These are phyloP conservation scores for Neoscytalidium dimidiatum DNA, from an alignment of 2,329 filamentous ascomycete species.

Conservation along the genomic window DNA sequence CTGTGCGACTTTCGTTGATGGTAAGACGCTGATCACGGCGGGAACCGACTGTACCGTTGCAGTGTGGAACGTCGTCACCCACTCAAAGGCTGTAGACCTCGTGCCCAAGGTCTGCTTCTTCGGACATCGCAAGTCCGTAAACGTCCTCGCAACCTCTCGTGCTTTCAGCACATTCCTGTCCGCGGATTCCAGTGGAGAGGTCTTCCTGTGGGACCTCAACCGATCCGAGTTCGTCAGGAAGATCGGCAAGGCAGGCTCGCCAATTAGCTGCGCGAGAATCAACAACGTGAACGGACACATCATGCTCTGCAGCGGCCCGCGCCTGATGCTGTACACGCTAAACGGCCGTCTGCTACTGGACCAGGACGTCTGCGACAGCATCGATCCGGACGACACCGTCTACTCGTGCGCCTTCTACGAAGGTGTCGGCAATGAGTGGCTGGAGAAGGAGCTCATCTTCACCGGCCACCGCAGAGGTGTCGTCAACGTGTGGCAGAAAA, in stretches of 20 bases:
- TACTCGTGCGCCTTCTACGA: constrained; percentile 90
- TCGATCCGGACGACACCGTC: constrained; percentile 68
- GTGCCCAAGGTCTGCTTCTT: constrained; percentile 79
- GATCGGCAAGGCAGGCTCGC: constrained; percentile 29
- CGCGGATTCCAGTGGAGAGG: constrained; percentile 76
- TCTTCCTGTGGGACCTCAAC: constrained; percentile 94
- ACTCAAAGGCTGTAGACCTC: constrained; percentile 70
- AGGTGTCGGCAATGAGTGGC: constrained; percentile 85
- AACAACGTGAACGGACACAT: constrained; percentile 92
- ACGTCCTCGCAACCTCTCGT: constrained; percentile 78
- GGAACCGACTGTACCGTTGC: constrained; percentile 91
- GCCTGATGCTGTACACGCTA: constrained; percentile 78
- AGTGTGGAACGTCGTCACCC: constrained; percentile 71
- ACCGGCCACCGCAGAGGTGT: constrained; percentile 84
- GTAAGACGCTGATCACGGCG: constrained; percentile 85
- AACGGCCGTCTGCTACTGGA: constrained; percentile 84
- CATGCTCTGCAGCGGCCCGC: constrained; percentile 75
- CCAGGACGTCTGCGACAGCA: constrained; percentile 71
- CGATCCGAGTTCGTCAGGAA: constrained; percentile 77
- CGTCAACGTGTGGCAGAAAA: constrained; percentile 72
- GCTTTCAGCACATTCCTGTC: constrained; percentile 88
- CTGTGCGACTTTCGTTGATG: constrained; percentile 80
- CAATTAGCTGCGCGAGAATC: constrained; percentile 73
- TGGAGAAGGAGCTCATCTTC: constrained; percentile 82
- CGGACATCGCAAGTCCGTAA: constrained; percentile 84